Percentiles rank a stretch among this genome's conserved stretches.
phyloP scores from a whole-genome alignment of 371 early-diverging fungal species.

The Furculomyces boomerangus region DNA sequence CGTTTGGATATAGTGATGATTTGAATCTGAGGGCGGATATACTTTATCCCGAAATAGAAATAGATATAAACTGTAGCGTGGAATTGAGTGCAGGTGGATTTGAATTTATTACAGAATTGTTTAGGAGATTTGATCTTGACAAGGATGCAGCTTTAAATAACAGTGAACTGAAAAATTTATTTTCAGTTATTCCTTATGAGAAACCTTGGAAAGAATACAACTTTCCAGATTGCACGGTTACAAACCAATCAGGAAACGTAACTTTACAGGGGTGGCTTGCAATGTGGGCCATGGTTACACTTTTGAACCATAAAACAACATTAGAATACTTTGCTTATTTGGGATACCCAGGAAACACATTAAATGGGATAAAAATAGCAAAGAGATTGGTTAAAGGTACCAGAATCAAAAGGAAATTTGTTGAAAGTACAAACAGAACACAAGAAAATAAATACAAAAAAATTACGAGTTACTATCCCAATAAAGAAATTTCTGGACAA shows the following conservation, averaged over 20 bases:
- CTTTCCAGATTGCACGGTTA: slow-evolving; percentile 81
- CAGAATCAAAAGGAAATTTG: slow-evolving; percentile 44
- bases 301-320: slow-evolving; percentile 71
- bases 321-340: slow-evolving; percentile 87
- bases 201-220: slow-evolving; percentile 74
- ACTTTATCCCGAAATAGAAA: slow-evolving; percentile 70
- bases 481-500: slow-evolving; percentile 50
- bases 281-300: slow-evolving; percentile 95
- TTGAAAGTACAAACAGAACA: background rate
- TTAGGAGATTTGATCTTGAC: slow-evolving; percentile 86
- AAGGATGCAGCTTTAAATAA: slow-evolving; percentile 84
- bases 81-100: slow-evolving; percentile 87
- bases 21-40: slow-evolving; percentile 75
- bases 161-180: slow-evolving; percentile 66
- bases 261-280: slow-evolving; percentile 92
- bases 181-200: slow-evolving; percentile 52
- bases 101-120: slow-evolving; percentile 86
- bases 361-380: slow-evolving; percentile 43
- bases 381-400: slow-evolving; percentile 22
- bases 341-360: slow-evolving; percentile 70
- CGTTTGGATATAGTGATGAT: slow-evolving; percentile 91
- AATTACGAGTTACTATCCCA: background rate
- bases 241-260: slow-evolving; percentile 70
- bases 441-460: background rate
- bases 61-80: slow-evolving; percentile 71